Evolutionary conservation across 345 rosid genomes (phyloP).

Genomic region (Melaleuca quinquenervia): DNA sequence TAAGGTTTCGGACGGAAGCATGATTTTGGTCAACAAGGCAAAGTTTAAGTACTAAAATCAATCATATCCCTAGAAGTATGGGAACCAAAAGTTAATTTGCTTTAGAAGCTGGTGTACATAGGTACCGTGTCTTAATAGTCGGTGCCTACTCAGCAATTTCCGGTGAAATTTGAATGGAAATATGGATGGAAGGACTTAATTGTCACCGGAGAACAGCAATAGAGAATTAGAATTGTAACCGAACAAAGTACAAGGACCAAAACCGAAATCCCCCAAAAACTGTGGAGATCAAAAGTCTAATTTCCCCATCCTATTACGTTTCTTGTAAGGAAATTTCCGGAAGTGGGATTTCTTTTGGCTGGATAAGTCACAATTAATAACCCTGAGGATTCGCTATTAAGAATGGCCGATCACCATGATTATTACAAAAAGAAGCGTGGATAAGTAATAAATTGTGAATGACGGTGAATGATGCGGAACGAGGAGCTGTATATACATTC

Average conservation of each 20-base stretch:
- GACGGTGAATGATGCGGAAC: not conserved
- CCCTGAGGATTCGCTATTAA: not conserved
- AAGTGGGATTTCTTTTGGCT: not conserved
- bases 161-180: not conserved
- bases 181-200: not conserved
- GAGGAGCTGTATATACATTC: not conserved
- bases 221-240: not conserved
- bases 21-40: not conserved
- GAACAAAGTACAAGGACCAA: not conserved
- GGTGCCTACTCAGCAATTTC: not conserved
- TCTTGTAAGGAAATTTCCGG: not conserved
- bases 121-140: not conserved
- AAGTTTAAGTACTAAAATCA: too few species aligned
- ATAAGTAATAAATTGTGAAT: not conserved
- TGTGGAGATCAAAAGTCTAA: not conserved
- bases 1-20: not conserved
- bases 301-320: not conserved
- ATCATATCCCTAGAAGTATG: not conserved
- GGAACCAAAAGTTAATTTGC: not conserved
- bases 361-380: not conserved
- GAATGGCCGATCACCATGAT: not conserved
- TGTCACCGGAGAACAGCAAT: not conserved
- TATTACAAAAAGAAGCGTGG: not conserved
- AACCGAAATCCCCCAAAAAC: not conserved
- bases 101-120: rapidly evolving